Evolutionary conservation across 1,139 yeast genomes (phyloP), one percentile per base, ranked within the genome.

Genomic region (Candida buenavistaensis): DNA sequence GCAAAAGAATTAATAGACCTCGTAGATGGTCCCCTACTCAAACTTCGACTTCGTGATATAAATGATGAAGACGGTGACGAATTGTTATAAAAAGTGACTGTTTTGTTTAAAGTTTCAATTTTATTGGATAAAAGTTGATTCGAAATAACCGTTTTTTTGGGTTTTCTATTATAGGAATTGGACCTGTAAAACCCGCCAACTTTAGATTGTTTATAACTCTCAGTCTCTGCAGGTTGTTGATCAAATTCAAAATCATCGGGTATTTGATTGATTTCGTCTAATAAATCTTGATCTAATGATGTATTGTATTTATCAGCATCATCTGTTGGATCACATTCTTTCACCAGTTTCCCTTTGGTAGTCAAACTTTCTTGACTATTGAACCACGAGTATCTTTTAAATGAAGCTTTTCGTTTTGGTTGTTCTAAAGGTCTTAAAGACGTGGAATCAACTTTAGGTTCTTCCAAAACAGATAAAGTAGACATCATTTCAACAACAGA

Each of bases 201-300:
- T 12, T 22, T 14, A 3, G 32, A 29, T 30, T 47, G 37, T 31
- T 47, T 15, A 22, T 19, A 16, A 23, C 11, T 15, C 16, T 36
- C 33, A 10, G 34, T 13, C 5, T 31, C 26, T 9, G 17, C 14
- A 17, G 5, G 14, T 14, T 58, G 54, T 9, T 64, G 67, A 8
- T 69, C 72, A 47, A 75, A 77, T 34, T 78, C 80, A 47, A 57
- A 78, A 45, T 79, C 85, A 48, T 76, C 83, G 0, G 85, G 84
- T 2, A 79, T 56, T 30, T 59, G 68, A 46, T 80, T 78, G 16
- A 75, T 64, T 52, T 78, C 83, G 47, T 77, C 83, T 5, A 77
- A 43, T 4, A 62, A 41, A 26, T 67, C 74, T 27, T 63, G 59
- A 36, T 68, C 72, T 24, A 62, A 41, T 2, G 52, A 51, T 30